Base-by-base conservation (phyloP, 768 basidiomycete genomes). In the Xerocomus brunneocitrinus region DNA sequence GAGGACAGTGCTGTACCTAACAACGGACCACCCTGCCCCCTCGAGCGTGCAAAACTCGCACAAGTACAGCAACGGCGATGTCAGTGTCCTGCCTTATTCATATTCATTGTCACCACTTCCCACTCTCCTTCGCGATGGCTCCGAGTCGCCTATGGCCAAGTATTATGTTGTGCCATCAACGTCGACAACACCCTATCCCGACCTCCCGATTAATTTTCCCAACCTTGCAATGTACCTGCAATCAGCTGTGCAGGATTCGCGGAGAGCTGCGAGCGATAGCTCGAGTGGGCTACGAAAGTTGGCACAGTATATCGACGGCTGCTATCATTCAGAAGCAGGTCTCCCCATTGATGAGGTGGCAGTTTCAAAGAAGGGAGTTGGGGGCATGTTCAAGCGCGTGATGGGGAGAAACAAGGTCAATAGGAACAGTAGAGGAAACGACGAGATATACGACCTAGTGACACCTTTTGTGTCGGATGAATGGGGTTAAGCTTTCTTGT, bases 391-490 rank as follows among this genome's bases (percentile, higher is more conserved):
- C 60, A 82, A 81, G 67, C 79, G 81, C 39, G 77, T 88, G 14
- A 83, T 87, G 24, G 62, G 82, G 70, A 60, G 76, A 73, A 55
- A 73, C 50, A 79, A 72, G 59, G 66, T 71, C 22, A 79, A 71
- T 61, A 77, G 74, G 61, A 74, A 70, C 31, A 73, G 79, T 5
- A 75, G 79, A 45, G 76, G 78, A 41, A 91, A 91, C 62, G 87
- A 88, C 59, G 88, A 91, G 54, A 86, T 83, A 8, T 91, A 85
- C 56, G 86, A 89, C 39, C 76, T 90, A 10, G 87, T 91, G 51
- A 91, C 89, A 14, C 89, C 89, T 1, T 91, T 91, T 68, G 80
- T 89, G 16, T 71, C 85, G 16, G 85, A 89, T 53, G 86, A 89
- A 58, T 87, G 80, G 81, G 84, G 85, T 52, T 84, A 64, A 69